Percentiles rank a stretch among this genome's conserved stretches.
Conservation (phyloP, 2,329 filamentous ascomycete genomes). For the Penicillium sp. region DNA sequence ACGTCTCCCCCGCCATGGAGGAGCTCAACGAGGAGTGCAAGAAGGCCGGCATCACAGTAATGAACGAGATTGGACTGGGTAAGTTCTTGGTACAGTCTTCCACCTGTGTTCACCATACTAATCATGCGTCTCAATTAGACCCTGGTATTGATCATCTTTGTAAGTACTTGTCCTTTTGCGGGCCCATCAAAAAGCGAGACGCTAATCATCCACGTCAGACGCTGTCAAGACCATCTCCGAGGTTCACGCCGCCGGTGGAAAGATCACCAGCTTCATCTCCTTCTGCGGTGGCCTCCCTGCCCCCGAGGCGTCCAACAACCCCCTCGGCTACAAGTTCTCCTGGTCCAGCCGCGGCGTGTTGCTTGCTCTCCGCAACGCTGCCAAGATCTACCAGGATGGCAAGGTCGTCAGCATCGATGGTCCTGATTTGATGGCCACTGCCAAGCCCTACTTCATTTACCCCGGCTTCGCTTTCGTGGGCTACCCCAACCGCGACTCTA, state of each 20-base stretch:
- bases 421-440: conserved; percentile 72
- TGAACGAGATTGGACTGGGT: conserved; percentile 85
- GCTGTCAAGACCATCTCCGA: conserved; percentile 75
- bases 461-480: conserved; percentile 83
- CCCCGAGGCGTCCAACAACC: conserved; percentile 75
- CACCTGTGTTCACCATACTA: background rate
- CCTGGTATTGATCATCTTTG: conserved; percentile 18
- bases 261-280: conserved; percentile 72
- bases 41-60: conserved; percentile 88
- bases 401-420: conserved; percentile 61
- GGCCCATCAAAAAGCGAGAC: background rate
- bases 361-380: conserved; percentile 78
- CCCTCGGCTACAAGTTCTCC: conserved; percentile 88
- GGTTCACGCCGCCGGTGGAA: conserved; percentile 81
- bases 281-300: conserved; percentile 78
- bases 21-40: conserved; percentile 78
- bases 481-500: conserved; percentile 90
- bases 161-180: conserved; percentile 4
- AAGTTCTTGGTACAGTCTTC: conserved; percentile 14
- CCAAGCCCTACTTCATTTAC: conserved; percentile 88
- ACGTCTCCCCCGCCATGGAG: conserved; percentile 86
- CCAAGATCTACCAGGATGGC: conserved; percentile 74
- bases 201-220: conserved; percentile 31
- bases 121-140: conserved; percentile 20
- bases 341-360: conserved; percentile 75